Conservation (phyloP, 1,139 yeast genomes). For the Kodamaea derodonti region DNA sequence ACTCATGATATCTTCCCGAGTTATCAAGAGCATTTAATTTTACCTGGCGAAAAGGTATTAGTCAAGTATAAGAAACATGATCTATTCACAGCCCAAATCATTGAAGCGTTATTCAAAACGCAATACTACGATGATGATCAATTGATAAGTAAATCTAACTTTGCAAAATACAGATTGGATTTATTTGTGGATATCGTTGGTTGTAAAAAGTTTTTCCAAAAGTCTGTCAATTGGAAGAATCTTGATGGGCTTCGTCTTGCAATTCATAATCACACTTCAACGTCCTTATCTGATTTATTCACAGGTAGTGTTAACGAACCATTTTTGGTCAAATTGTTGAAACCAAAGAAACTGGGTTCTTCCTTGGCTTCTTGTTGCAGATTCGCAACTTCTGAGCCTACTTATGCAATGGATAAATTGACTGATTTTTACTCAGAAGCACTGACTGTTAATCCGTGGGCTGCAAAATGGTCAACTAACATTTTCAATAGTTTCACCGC, state of each 20-base stretch:
- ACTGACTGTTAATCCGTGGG: conserved; percentile 31
- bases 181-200: conserved; percentile 41
- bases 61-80: conserved; percentile 38
- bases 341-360: conserved; percentile 34
- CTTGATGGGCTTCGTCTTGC: conserved; percentile 34
- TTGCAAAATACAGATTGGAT: conserved; percentile 33
- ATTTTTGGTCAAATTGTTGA: conserved; percentile 33
- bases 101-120: conserved; percentile 30
- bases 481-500: conserved; percentile 21
- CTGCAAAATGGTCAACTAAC: conserved; percentile 35
- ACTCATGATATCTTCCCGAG: conserved; percentile 28
- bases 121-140: conserved; percentile 17
- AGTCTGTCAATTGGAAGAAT: conserved; percentile 23
- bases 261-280: conserved; percentile 21
- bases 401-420: conserved; percentile 31
- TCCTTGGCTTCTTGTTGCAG: conserved; percentile 38
- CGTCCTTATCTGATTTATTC: conserved; percentile 23
- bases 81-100: conserved; percentile 37
- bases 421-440: conserved; percentile 17
- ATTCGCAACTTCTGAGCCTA: conserved; percentile 28
- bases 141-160: conserved; percentile 18
- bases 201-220: conserved; percentile 35
- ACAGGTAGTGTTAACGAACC: conserved; percentile 30
- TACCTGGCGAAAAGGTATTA: conserved; percentile 36
- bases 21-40: conserved; percentile 30